Evolutionary conservation across 2,329 filamentous ascomycete genomes (phyloP).

Genomic region (Penicillium sclerotiorum): DNA sequence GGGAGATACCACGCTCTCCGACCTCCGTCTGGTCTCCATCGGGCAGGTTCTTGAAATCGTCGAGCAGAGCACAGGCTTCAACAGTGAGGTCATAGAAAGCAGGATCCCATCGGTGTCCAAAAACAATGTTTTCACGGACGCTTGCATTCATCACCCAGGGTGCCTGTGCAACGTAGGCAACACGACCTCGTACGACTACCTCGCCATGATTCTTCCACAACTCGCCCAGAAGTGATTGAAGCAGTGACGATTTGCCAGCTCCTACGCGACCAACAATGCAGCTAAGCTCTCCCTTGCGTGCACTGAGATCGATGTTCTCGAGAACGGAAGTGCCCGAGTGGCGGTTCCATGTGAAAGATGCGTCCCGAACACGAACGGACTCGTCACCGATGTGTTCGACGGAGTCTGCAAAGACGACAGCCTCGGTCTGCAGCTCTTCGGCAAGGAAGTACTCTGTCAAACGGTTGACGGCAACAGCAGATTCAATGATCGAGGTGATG

Average conservation of each 20-base stretch:
- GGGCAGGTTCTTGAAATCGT: slow-evolving; percentile 89
- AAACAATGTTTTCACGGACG: slow-evolving; percentile 95
- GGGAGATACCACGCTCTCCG: slow-evolving; percentile 91
- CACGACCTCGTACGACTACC: slow-evolving; percentile 77
- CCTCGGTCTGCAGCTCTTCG: slow-evolving; percentile 87
- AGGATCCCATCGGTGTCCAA: slow-evolving; percentile 91
- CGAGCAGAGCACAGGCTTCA: slow-evolving; percentile 83
- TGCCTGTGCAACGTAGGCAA: slow-evolving; percentile 90
- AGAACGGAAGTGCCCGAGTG: slow-evolving; percentile 70
- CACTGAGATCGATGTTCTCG: slow-evolving; percentile 82
- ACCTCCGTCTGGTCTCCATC: slow-evolving; percentile 97
- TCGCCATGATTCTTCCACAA: slow-evolving; percentile 85
- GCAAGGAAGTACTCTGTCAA: slow-evolving; percentile 82
- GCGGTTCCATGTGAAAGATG: slow-evolving; percentile 92
- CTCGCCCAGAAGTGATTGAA: slow-evolving; percentile 87
- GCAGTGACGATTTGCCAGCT: slow-evolving; percentile 87
- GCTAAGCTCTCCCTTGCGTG: slow-evolving; percentile 88
- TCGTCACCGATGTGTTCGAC: slow-evolving; percentile 81
- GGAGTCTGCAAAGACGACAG: slow-evolving; percentile 69
- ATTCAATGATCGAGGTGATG: slow-evolving; percentile 93
- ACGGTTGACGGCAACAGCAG: slow-evolving; percentile 85
- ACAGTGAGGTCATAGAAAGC: slow-evolving; percentile 93
- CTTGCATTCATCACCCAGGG: slow-evolving; percentile 98
- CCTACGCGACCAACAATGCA: slow-evolving; percentile 96
- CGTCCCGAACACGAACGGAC: slow-evolving; percentile 78